A percentile compares a stretch with the other conserved stretches of the same genome.
These are phyloP conservation scores for Hysterangium stoloniferum DNA, from an alignment of 768 basidiomycete genomes.

Conservation along the genomic window DNA sequence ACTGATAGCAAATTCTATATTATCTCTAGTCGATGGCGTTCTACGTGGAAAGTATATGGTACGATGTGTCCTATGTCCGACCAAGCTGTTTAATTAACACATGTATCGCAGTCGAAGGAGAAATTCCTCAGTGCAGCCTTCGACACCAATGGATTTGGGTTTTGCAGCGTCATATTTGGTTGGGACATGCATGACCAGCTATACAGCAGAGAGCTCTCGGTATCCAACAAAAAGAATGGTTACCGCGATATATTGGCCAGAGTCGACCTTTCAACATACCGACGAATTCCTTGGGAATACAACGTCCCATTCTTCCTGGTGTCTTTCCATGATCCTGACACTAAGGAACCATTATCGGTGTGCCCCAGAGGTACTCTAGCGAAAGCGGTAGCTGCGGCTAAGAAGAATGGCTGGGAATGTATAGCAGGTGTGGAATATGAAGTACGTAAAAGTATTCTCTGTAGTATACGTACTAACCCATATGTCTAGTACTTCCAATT, in stretches of 20 bases:
- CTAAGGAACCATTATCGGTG: slow-evolving; percentile 63
- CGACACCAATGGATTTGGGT: slow-evolving; percentile 74
- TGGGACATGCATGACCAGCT: slow-evolving; percentile 91
- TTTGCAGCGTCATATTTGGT: slow-evolving; percentile 89
- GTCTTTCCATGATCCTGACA: slow-evolving; percentile 84
- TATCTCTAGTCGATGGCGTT: slow-evolving; percentile 74
- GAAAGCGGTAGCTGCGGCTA: slow-evolving; percentile 44
- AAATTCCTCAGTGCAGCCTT: slow-evolving; percentile 83
- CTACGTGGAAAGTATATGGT: slow-evolving; percentile 94
- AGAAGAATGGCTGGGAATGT: slow-evolving; percentile 47
- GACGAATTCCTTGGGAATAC: slow-evolving; percentile 87
- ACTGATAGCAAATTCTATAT: background rate
- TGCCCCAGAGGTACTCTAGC: slow-evolving; percentile 84
- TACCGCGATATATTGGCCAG: slow-evolving; percentile 82
- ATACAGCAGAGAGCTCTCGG: slow-evolving; percentile 77
- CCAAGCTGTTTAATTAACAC: slow-evolving; percentile 13
- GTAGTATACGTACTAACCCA: slow-evolving; percentile 1
- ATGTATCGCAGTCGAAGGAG: slow-evolving; percentile 59
- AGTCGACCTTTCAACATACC: slow-evolving; percentile 82
- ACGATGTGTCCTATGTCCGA: slow-evolving; percentile 14
- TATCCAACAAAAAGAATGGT: slow-evolving; percentile 89
- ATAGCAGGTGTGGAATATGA: slow-evolving; percentile 92
- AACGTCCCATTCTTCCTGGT: slow-evolving; percentile 91
- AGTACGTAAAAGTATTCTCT: slow-evolving; percentile 34
- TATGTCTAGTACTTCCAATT: slow-evolving; percentile 74